A percentile compares a stretch with the other conserved stretches of the same genome.
Conservation (phyloP, 257 asterid genomes). For the Asclepias syriaca region DNA sequence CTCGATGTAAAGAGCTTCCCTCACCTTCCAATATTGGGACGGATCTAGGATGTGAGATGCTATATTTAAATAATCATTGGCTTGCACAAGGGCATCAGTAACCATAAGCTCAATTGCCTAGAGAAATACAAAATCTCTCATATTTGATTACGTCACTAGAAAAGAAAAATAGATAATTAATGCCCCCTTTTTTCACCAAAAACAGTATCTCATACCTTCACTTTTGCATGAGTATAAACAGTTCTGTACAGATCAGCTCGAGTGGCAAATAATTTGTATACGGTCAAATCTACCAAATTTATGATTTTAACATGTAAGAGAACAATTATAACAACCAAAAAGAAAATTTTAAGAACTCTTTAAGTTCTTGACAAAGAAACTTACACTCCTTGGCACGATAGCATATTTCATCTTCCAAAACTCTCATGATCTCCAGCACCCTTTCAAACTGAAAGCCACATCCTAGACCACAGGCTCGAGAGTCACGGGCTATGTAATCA, state of each 20-base stretch:
- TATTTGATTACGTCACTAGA: neutral
- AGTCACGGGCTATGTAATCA: conserved; percentile 83
- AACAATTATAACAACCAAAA: conserved; percentile 12
- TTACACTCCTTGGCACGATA: conserved; percentile 85
- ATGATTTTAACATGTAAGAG: conserved; percentile 15
- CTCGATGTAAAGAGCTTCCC: conserved; percentile 14
- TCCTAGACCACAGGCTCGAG: conserved; percentile 93
- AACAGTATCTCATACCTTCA: conserved; percentile 50
- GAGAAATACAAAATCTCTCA: conserved; percentile 2
- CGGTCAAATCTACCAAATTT: conserved; percentile 64
- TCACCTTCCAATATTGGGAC: conserved; percentile 86
- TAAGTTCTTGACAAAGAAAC: conserved; percentile 15
- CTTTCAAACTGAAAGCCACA: conserved; percentile 84
- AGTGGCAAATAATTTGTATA: conserved; percentile 82
- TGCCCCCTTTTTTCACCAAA: neutral
- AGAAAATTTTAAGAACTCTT: neutral
- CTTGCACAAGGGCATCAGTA: conserved; percentile 82
- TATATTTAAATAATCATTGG: conserved; percentile 61
- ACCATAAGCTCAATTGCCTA: conserved; percentile 94
- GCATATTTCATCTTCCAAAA: conserved; percentile 89
- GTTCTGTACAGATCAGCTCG: conserved; percentile 92
- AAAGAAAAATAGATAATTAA: neutral
- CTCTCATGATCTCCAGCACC: conserved; percentile 91
- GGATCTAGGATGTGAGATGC: conserved; percentile 82
- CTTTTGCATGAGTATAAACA: conserved; percentile 91